phyloP scores from a whole-genome alignment of 306 rosid genomes.

The Medicago arabica region DNA sequence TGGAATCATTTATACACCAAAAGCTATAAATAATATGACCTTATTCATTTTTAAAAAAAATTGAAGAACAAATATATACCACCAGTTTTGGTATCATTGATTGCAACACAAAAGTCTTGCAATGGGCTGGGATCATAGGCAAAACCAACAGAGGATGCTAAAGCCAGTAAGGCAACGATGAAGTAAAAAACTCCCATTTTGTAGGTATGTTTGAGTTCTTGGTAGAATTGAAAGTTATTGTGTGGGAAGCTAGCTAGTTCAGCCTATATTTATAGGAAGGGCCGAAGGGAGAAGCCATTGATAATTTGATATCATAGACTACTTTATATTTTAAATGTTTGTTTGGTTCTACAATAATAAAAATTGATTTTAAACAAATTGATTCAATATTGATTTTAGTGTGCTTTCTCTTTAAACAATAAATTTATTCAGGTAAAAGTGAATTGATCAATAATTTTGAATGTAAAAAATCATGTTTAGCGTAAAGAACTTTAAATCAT shows the following conservation, averaged over 20 bases:
- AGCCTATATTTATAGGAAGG: constrained; percentile 40
- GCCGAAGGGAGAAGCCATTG: background rate
- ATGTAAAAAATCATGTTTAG: too few species aligned
- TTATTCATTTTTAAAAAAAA: background rate
- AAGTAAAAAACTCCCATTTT: constrained; percentile 26
- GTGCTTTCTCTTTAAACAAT: too few species aligned
- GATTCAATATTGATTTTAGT: too few species aligned
- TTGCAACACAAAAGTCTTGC: constrained; percentile 50
- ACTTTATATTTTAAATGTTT: too few species aligned
- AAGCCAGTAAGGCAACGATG: constrained; percentile 28
- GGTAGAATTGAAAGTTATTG: constrained; percentile 18
- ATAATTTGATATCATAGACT: background rate
- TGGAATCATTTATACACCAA: background rate
- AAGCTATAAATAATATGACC: background rate
- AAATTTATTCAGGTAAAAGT: too few species aligned
- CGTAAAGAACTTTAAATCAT: too few species aligned
- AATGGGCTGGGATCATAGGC: constrained; percentile 52
- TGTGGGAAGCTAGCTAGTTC: background rate
- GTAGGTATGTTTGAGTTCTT: background rate
- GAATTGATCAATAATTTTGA: too few species aligned
- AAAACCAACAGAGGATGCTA: constrained; percentile 39
- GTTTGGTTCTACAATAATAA: too few species aligned
- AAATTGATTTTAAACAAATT: too few species aligned
- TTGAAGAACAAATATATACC: constrained; percentile 27
- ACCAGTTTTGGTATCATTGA: constrained; percentile 45